Evolutionary conservation across 176 grass and related monocot genomes (phyloP).

Genomic region (Ensete ventricosum): DNA sequence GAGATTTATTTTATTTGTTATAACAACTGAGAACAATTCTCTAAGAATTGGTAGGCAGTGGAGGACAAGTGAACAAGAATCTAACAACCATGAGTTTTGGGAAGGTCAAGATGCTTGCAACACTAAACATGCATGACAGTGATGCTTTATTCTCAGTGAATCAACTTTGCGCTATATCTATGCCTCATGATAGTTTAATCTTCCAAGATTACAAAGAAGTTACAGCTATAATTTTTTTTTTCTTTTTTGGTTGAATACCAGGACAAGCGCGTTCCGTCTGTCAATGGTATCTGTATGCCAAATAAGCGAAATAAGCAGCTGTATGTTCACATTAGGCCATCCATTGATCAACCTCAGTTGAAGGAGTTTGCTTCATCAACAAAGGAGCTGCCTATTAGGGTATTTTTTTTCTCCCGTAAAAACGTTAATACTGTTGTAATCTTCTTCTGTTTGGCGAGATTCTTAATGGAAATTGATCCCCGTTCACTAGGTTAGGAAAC

Average conservation of each 20-base stretch:
- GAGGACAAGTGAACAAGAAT: too few species aligned
- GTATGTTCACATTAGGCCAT: background rate
- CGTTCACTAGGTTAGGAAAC: conserved; percentile 54
- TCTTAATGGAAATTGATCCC: background rate
- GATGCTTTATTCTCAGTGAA: too few species aligned
- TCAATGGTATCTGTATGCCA: background rate
- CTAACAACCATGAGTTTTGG: too few species aligned
- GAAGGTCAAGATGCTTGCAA: too few species aligned
- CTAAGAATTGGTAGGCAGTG: too few species aligned
- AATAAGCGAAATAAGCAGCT: background rate
- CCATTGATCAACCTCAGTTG: background rate
- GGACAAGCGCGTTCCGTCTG: background rate
- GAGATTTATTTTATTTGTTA: too few species aligned
- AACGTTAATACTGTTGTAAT: background rate
- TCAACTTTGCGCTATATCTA: too few species aligned
- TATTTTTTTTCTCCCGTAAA: background rate
- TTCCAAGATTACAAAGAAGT: background rate
- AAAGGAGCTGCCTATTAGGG: background rate
- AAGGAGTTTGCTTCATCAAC: background rate
- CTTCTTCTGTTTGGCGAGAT: conserved; percentile 9
- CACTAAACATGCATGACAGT: too few species aligned
- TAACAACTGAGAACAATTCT: too few species aligned
- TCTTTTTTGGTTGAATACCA: background rate
- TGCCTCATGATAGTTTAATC: too few species aligned
- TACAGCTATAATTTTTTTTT: background rate